A percentile compares a stretch with the other conserved stretches of the same genome.
Conservation (phyloP, 129 eudicot species). For the Chrysanthemum makinoi region DNA sequence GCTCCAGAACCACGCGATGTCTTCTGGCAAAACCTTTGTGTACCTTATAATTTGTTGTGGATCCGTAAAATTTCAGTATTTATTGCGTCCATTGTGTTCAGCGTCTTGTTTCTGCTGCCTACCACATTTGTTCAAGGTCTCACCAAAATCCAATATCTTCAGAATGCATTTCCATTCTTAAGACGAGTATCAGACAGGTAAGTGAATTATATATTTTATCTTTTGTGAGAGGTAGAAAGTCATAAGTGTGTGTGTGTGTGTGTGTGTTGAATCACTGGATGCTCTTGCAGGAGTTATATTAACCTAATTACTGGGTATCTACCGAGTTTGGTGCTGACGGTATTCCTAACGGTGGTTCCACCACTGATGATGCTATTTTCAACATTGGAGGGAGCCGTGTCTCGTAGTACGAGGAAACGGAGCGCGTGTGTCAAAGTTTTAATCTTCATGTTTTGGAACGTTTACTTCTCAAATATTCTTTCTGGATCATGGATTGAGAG, state of each 20-base stretch:
- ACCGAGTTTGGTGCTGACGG: constrained; percentile 81
- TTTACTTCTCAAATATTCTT: constrained; percentile 79
- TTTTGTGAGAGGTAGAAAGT: too few species aligned
- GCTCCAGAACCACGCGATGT: constrained; percentile 90
- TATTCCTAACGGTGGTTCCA: constrained; percentile 66
- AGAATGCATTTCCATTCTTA: constrained; percentile 58
- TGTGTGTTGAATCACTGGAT: too few species aligned
- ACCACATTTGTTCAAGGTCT: constrained; percentile 81
- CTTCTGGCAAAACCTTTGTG: constrained; percentile 74
- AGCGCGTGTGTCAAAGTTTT: constrained; percentile 80
- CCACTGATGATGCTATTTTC: constrained; percentile 88
- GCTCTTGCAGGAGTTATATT: constrained; percentile 36
- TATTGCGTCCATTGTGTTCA: constrained; percentile 61
- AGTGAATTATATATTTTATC: too few species aligned
- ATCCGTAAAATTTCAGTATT: constrained; percentile 64
- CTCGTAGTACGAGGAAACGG: constrained; percentile 83
- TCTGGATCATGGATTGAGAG: constrained; percentile 70
- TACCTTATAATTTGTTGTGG: constrained; percentile 79
- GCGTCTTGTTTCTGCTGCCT: constrained; percentile 67
- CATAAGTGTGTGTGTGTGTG: too few species aligned
- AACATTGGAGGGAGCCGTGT: constrained; percentile 76
- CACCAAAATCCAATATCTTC: constrained; percentile 53
- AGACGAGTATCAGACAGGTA: constrained; percentile 35
- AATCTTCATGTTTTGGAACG: constrained; percentile 82
- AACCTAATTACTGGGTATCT: constrained; percentile 82